These are phyloP conservation scores for Myotisia sp. DNA, from an alignment of 2,329 filamentous ascomycete species.

Conservation along the genomic window DNA sequence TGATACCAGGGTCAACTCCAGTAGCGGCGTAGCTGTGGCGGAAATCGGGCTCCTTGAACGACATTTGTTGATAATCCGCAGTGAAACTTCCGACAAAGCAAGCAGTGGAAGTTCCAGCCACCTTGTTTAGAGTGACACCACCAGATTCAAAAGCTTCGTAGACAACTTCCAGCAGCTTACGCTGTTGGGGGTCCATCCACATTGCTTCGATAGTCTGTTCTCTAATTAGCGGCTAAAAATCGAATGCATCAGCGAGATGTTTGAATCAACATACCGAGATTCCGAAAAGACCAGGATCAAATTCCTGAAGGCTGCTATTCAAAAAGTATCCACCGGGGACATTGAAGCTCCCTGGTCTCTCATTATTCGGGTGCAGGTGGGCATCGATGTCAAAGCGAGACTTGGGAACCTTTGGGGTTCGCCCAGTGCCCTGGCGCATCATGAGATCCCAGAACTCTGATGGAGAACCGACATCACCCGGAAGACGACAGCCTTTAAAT, in stretches of 20 bases:
- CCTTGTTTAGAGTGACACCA: constrained; percentile 28
- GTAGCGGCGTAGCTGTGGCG: constrained; percentile 9
- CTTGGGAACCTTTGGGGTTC: constrained; percentile 6
- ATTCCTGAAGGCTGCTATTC: too few relatives aligned
- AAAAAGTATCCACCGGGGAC: too few relatives aligned
- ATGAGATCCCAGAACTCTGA: constrained; percentile 14
- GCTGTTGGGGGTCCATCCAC: constrained; percentile 61
- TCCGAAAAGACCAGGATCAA: too few relatives aligned
- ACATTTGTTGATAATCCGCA: constrained; percentile 13
- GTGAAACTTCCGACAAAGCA: not conserved
- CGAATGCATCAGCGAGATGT: not conserved
- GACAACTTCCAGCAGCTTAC: constrained; percentile 59
- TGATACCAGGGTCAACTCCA: constrained; percentile 9
- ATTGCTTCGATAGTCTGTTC: not conserved
- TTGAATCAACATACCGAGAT: too few relatives aligned
- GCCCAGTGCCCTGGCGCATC: constrained; percentile 6
- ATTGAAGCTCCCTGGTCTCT: constrained; percentile 11
- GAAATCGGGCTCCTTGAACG: constrained; percentile 7
- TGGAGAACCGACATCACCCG: constrained; percentile 11
- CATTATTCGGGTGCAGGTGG: constrained; percentile 5
- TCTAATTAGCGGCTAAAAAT: not conserved
- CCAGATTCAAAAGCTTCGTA: constrained; percentile 74
- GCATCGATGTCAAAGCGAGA: constrained; percentile 12
- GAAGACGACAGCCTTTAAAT: constrained; percentile 10
- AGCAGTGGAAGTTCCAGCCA: not conserved